A percentile compares a stretch with the other conserved stretches of the same genome.
Evolutionary conservation across 2,329 filamentous ascomycete genomes (phyloP).

Genomic region (Trichoderma gracile): DNA sequence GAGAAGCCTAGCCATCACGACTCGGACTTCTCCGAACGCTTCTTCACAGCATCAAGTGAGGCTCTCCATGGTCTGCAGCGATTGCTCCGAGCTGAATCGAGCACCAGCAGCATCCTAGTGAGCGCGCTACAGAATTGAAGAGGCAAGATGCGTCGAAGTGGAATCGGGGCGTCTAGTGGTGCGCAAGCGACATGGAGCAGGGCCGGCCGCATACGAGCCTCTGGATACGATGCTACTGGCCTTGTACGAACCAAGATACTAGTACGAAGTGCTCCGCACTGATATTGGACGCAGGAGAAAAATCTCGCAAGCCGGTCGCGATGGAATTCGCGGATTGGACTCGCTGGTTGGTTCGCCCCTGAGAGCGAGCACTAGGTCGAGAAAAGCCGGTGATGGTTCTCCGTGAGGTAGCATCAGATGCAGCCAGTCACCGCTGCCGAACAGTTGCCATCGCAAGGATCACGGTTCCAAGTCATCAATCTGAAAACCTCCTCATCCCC

Average conservation of each 20-base stretch:
- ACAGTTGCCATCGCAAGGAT: slow-evolving; percentile 1
- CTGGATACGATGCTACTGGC: neutral
- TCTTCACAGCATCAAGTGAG: neutral
- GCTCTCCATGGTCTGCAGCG: neutral
- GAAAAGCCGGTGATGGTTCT: neutral
- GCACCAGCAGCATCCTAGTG: too few relatives aligned
- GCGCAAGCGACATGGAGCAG: neutral
- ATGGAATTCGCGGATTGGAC: neutral
- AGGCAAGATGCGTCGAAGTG: neutral
- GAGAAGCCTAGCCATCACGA: neutral
- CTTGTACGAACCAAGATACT: neutral
- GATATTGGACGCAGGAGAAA: slow-evolving; percentile 9
- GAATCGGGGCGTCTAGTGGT: neutral
- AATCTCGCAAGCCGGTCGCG: slow-evolving; percentile 1
- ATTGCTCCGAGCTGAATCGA: too few relatives aligned
- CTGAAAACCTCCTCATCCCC: slow-evolving; percentile 10
- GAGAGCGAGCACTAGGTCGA: neutral
- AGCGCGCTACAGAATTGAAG: too few relatives aligned
- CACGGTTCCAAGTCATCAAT: slow-evolving; percentile 8
- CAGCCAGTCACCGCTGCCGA: neutral
- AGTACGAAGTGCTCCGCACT: neutral
- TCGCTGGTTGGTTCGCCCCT: slow-evolving; percentile 15
- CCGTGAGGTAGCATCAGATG: neutral
- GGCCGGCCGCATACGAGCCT: slow-evolving; percentile 16
- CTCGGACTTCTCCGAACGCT: slow-evolving; percentile 7